Evolutionary conservation across 1,284 basidiomycete species (phyloP).

Genomic region (Naganishia cerealis): DNA sequence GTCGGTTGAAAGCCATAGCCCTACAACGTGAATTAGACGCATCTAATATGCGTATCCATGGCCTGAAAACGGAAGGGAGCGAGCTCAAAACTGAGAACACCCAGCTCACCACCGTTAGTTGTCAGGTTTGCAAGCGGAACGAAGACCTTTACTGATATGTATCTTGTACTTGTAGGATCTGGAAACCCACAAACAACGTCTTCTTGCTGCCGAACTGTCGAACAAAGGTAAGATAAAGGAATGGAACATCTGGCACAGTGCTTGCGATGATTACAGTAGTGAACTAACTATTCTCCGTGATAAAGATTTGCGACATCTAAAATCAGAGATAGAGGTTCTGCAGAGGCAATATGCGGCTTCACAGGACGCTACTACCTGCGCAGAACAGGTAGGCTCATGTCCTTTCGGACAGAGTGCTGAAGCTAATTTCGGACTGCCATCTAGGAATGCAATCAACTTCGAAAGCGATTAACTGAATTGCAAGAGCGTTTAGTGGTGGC

Average conservation of each 20-base stretch:
- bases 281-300: not conserved
- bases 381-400: conserved; percentile 4
- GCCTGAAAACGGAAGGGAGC: conserved; percentile 19
- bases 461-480: conserved; percentile 15
- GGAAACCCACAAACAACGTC: not conserved
- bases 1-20: not conserved
- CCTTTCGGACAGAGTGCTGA: not conserved
- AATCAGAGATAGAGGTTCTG: conserved; percentile 1
- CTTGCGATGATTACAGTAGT: not conserved
- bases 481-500: conserved; percentile 1
- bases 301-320: conserved; percentile 3
- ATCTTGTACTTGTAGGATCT: not conserved
- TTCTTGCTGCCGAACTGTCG: not conserved
- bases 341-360: conserved; percentile 9
- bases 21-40: conserved; percentile 20
- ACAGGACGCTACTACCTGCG: not conserved
- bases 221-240: not conserved
- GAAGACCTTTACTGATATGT: not conserved
- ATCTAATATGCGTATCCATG: conserved; percentile 16
- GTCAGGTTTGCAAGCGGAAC: not conserved
- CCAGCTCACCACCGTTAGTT: conserved; percentile 6
- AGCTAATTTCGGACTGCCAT: not conserved
- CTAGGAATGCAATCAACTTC: conserved; percentile 23
- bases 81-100: conserved; percentile 8
- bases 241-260: not conserved